phyloP scores from a whole-genome alignment of 768 basidiomycete genomes.

The Suillus subaureus region DNA sequence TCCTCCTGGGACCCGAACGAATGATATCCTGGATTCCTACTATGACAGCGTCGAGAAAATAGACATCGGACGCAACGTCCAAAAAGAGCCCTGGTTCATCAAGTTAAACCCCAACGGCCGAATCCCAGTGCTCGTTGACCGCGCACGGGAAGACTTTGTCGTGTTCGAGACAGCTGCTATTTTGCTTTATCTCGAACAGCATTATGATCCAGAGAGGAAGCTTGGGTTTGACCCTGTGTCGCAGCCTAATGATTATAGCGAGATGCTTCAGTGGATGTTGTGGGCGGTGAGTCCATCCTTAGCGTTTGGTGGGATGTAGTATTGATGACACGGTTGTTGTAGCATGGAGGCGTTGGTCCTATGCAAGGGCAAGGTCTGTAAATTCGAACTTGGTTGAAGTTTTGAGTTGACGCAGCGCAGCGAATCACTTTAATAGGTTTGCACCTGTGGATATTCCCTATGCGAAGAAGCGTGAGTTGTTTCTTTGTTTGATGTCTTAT shows the following conservation, averaged over 20 bases:
- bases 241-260: slow-evolving; percentile 36
- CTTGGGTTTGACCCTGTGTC: slow-evolving; percentile 40
- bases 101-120: slow-evolving; percentile 45
- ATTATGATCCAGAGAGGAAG: slow-evolving; percentile 45
- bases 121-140: slow-evolving; percentile 40
- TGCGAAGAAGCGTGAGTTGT: slow-evolving; percentile 33
- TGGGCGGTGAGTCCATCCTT: slow-evolving; percentile 32
- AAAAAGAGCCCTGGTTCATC: slow-evolving; percentile 38
- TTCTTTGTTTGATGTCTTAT: not conserved
- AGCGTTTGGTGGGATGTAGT: not conserved
- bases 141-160: slow-evolving; percentile 28
- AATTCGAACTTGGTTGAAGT: not conserved
- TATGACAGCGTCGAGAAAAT: slow-evolving; percentile 20
- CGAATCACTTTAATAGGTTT: slow-evolving; percentile 40
- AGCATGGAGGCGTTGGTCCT: slow-evolving; percentile 38
- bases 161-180: slow-evolving; percentile 51
- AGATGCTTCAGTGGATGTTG: slow-evolving; percentile 51
- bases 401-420: slow-evolving; percentile 12
- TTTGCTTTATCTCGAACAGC: slow-evolving; percentile 44
- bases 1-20: not conserved
- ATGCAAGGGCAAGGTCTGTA: slow-evolving; percentile 37
- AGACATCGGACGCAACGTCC: slow-evolving; percentile 21
- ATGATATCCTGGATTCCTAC: not conserved
- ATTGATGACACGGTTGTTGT: not conserved
- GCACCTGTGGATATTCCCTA: slow-evolving; percentile 39